A percentile compares a stretch with the other conserved stretches of the same genome.
These are phyloP conservation scores for Colletotrichum lentis DNA, from an alignment of 2,329 filamentous ascomycete genomes.

Conservation along the genomic window DNA sequence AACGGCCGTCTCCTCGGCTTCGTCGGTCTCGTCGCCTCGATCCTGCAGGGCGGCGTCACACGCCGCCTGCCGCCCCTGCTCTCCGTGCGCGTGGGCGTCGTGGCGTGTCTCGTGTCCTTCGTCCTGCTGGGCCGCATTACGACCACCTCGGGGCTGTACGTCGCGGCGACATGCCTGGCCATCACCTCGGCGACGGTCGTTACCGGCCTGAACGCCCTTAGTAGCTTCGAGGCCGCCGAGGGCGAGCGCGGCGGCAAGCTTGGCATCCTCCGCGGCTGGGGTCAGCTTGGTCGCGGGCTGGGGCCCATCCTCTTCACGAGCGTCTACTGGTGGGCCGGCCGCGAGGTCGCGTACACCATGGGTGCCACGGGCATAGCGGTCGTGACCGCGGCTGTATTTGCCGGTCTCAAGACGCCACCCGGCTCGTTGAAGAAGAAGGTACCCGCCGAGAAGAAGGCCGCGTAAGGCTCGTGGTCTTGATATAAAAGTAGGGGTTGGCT, in stretches of 20 bases:
- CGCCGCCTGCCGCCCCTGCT: constrained; percentile 82
- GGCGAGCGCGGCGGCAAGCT: constrained; percentile 86
- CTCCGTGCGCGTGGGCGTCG: constrained; percentile 80
- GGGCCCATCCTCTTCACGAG: constrained; percentile 92
- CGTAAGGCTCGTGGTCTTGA: not conserved
- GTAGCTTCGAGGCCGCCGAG: constrained; percentile 85
- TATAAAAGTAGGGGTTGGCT: not conserved
- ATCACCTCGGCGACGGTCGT: constrained; percentile 95
- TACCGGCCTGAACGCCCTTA: constrained; percentile 88
- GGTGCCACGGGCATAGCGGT: constrained; percentile 82
- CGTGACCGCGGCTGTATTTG: constrained; percentile 76
- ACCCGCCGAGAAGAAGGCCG: constrained; percentile 28
- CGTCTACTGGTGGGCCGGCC: constrained; percentile 97
- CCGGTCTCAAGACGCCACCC: constrained; percentile 72
- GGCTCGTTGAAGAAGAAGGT: constrained; percentile 45
- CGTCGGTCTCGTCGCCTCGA: constrained; percentile 86
- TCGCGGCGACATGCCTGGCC: constrained; percentile 83
- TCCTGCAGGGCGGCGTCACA: constrained; percentile 94
- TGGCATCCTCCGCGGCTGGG: constrained; percentile 81
- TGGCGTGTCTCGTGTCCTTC: constrained; percentile 81
- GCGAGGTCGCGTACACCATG: constrained; percentile 82
- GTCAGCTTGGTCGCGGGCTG: constrained; percentile 86
- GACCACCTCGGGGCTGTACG: constrained; percentile 76
- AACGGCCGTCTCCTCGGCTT: constrained; percentile 89
- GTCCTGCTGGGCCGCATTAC: constrained; percentile 76